Percentiles rank a stretch among this genome's conserved stretches.
Conservation (phyloP, 305 asterid species). For the Fraxinus sp. region DNA sequence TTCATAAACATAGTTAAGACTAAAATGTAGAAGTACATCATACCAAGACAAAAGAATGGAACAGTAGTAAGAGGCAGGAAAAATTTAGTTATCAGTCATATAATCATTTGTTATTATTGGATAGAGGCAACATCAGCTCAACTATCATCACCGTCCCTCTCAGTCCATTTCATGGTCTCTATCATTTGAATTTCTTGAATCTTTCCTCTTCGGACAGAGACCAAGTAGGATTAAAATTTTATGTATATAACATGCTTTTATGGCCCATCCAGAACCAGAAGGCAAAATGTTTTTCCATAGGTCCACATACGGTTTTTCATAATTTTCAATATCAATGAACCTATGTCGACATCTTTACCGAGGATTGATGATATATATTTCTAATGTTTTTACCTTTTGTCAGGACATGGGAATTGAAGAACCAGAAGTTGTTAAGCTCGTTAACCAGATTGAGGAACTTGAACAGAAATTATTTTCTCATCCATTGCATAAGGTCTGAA, state of each 20-base stretch:
- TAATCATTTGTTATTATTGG: not conserved
- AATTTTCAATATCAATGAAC: slow-evolving; percentile 4
- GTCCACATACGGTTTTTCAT: not conserved
- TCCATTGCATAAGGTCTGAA: slow-evolving; percentile 72
- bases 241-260: not conserved
- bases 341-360: slow-evolving; percentile 8
- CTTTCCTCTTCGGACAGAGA: not conserved
- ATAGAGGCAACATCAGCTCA: not conserved
- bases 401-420: slow-evolving; percentile 94
- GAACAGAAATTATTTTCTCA: slow-evolving; percentile 41
- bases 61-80: slow-evolving; percentile 2
- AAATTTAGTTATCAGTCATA: not conserved
- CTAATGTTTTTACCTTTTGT: slow-evolving; percentile 21
- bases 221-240: not conserved
- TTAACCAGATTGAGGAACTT: slow-evolving; percentile 58
- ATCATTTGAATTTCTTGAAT: slow-evolving; percentile 6
- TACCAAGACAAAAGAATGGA: not conserved
- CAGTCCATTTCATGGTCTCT: not conserved
- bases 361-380: not conserved
- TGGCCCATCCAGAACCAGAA: not conserved
- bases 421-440: slow-evolving; percentile 71
- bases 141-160: not conserved
- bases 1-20: not conserved
- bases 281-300: not conserved
- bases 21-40: slow-evolving; percentile 1